Conservation (phyloP, 495 filamentous ascomycete species). For the Achaetomiella virescens region DNA sequence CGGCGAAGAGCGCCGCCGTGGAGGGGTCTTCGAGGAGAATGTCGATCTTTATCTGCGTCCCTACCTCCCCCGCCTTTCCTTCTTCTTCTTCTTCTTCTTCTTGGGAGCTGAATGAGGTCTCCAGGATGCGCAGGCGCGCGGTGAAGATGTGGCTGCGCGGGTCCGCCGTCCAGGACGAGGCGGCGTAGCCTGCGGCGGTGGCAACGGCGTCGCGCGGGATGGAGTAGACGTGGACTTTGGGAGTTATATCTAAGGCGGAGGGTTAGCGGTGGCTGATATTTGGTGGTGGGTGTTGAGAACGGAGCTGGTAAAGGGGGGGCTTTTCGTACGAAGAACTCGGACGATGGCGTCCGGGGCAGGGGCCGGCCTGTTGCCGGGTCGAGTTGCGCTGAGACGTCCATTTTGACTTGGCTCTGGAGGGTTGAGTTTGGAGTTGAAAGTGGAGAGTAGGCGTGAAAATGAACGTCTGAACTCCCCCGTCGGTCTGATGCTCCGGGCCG, state of each 20-base stretch:
- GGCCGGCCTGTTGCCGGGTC: slow-evolving; percentile 54
- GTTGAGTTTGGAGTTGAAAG: background rate
- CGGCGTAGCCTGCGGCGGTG: slow-evolving; percentile 66
- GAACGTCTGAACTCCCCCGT: background rate
- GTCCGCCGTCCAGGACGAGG: slow-evolving; percentile 66
- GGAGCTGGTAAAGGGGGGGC: background rate
- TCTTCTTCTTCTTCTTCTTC: background rate
- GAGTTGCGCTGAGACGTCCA: slow-evolving; percentile 33
- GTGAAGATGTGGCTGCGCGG: slow-evolving; percentile 72
- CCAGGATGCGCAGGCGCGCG: slow-evolving; percentile 69
- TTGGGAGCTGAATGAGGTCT: slow-evolving; percentile 54
- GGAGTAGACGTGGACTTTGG: slow-evolving; percentile 69
- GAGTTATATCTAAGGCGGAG: slow-evolving; percentile 42
- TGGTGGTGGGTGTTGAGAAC: background rate
- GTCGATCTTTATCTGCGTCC: slow-evolving; percentile 58
- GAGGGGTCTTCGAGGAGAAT: slow-evolving; percentile 67
- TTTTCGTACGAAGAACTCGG: slow-evolving; percentile 53
- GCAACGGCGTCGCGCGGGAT: slow-evolving; percentile 58
- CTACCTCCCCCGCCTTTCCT: too few relatives aligned
- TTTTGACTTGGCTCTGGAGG: slow-evolving; percentile 16
- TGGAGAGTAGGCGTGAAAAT: background rate
- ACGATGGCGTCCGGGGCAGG: slow-evolving; percentile 67
- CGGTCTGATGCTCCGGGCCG: background rate
- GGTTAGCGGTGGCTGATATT: background rate
- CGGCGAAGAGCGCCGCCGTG: slow-evolving; percentile 70